A percentile compares a stretch with the other conserved stretches of the same genome.
phyloP scores from a whole-genome alignment of 441 rosid species.

The Populus hybrid region DNA sequence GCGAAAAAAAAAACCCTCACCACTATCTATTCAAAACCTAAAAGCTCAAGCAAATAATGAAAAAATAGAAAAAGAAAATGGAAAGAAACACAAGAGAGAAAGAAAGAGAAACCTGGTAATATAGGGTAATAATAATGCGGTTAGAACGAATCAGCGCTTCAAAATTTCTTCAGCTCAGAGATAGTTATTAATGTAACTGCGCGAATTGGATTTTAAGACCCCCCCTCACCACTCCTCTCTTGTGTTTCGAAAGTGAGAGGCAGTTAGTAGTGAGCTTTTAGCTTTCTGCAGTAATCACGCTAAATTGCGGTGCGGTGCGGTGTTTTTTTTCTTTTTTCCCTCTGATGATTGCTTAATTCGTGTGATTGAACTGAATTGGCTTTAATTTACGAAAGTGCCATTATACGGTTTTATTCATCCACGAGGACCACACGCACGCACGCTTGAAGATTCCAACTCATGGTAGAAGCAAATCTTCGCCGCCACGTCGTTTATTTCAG shows the following conservation, averaged over 20 bases:
- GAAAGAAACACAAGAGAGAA: not conserved
- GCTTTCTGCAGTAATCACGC: not conserved
- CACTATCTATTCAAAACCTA: not conserved
- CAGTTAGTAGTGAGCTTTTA: not conserved
- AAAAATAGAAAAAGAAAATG: conserved; percentile 2
- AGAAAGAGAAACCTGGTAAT: conserved; percentile 2
- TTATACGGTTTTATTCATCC: no score
- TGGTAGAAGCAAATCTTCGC: not conserved
- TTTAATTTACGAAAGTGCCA: no score
- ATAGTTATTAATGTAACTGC: not conserved
- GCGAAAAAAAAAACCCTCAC: not conserved
- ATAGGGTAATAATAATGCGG: conserved; percentile 1
- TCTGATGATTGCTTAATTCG: not conserved
- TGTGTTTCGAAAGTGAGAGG: not conserved
- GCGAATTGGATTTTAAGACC: not conserved
- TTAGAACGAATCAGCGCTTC: conserved; percentile 7
- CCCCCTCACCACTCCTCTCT: not conserved
- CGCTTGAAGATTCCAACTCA: no score
- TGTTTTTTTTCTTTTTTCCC: no score
- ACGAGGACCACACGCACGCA: no score
- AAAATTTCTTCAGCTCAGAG: conserved; percentile 1
- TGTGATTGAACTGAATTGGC: not conserved
- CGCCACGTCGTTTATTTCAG: not conserved
- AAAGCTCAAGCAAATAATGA: not conserved
- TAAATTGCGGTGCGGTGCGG: not conserved